Evolutionary conservation across 768 basidiomycete genomes (phyloP).

Genomic region (Amanita rubescens): DNA sequence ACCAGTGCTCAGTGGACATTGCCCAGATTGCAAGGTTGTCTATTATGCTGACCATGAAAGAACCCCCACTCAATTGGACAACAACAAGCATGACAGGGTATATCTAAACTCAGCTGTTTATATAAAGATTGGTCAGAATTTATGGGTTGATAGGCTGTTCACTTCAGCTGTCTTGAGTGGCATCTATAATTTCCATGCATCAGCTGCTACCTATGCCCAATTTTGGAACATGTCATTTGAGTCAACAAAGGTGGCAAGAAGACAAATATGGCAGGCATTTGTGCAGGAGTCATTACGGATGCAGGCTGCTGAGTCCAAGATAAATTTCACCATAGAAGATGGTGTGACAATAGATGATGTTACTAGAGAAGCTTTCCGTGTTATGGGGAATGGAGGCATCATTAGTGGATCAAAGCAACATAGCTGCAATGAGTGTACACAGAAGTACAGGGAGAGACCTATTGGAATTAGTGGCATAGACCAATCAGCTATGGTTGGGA

Average conservation of each 20-base stretch:
- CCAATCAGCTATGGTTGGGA: background rate
- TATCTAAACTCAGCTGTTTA: slow-evolving; percentile 11
- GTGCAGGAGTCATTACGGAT: background rate
- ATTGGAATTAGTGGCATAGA: slow-evolving; percentile 9
- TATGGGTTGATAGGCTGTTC: slow-evolving; percentile 11
- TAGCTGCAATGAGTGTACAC: slow-evolving; percentile 8
- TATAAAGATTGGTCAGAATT: slow-evolving; percentile 6
- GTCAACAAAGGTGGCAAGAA: background rate
- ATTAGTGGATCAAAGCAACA: slow-evolving; percentile 5
- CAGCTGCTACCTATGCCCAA: slow-evolving; percentile 9
- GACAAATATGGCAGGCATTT: background rate
- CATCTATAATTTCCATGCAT: slow-evolving; percentile 12
- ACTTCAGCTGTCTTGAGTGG: slow-evolving; percentile 9
- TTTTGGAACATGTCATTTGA: slow-evolving; percentile 10
- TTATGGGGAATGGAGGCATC: slow-evolving; percentile 7
- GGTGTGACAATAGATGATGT: slow-evolving; percentile 6
- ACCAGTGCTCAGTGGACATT: background rate
- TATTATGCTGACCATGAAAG: slow-evolving; percentile 5
- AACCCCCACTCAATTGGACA: background rate
- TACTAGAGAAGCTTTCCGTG: background rate
- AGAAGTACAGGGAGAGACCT: slow-evolving; percentile 6
- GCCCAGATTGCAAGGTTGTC: background rate
- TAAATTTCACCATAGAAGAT: slow-evolving; percentile 3
- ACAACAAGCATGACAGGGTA: slow-evolving; percentile 2
- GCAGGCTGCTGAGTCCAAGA: background rate